Evolutionary conservation across 2,329 filamentous ascomycete species (phyloP).

Genomic region (Penicillium hordei): DNA sequence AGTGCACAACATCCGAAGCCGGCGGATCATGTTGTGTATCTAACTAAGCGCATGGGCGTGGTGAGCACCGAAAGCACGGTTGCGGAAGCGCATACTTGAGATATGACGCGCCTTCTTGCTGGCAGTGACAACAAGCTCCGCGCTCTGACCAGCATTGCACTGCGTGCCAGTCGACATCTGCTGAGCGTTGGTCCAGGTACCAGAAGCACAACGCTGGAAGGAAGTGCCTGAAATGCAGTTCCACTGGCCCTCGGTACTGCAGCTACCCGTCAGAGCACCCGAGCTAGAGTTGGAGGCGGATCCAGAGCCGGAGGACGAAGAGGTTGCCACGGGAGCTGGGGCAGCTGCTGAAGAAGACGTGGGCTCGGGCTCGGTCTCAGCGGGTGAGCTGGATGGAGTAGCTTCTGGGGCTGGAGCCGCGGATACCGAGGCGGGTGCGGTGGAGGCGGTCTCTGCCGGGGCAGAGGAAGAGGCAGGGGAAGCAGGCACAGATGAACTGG

Average conservation of each 20-base stretch:
- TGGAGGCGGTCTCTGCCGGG: neutral
- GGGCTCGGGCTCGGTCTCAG: neutral
- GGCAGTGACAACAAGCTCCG: conserved; percentile 27
- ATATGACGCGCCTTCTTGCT: conserved; percentile 27
- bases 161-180: conserved; percentile 56
- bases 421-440: neutral
- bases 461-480: conserved; percentile 3
- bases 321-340: neutral
- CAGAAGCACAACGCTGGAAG: conserved; percentile 65
- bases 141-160: conserved; percentile 46
- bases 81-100: conserved; percentile 32
- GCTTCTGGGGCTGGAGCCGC: conserved; percentile 8
- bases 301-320: neutral
- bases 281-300: conserved; percentile 24
- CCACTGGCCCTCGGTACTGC: conserved; percentile 57
- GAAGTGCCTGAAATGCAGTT: conserved; percentile 57
- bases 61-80: conserved; percentile 22
- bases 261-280: conserved; percentile 45
- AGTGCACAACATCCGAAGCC: conserved; percentile 14
- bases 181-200: conserved; percentile 53
- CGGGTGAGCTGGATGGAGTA: conserved; percentile 3
- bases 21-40: conserved; percentile 18
- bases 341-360: neutral
- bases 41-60: conserved; percentile 26
- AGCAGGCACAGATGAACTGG: conserved; percentile 5